Evolutionary conservation across 139 green algal genomes (phyloP), one percentile per base, ranked within the genome.

Genomic region (Volvox reticuliferus): DNA sequence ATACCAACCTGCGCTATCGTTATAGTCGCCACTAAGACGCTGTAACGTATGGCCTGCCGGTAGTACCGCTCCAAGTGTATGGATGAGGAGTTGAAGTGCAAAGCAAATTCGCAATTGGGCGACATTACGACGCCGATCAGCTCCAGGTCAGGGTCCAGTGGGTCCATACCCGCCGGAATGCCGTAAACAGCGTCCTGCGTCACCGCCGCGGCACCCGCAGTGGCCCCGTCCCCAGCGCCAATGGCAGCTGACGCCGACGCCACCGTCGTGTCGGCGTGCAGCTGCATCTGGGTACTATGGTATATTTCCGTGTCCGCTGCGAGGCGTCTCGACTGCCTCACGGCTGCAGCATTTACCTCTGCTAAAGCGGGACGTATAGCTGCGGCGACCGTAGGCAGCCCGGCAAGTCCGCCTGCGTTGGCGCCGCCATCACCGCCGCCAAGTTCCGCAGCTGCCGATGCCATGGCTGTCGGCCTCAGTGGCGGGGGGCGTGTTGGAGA

Each of bases 11-110:
- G 55, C 1, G n/a, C 55, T 55, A 96, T 95, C 13, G 93, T 93
- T 26, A 97, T 32, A 35, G 91, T 92, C 1, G 93, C 96, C 37
- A 97, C 88, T 90, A 98, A 94, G 32, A 97, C 88, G 17, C 95
- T 96, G 93, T 98, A 98, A 44, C 96, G 97, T 33, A 96, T 85
- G 19, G 94, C 96, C 92, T 98, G 98, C 68, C 92, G 92, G 65
- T 96, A 97, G 83, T 96, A 97, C 26, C 80, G 83, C 88, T 98
- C 95, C 91, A 97, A 76, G 69, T 96, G 93, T 13, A 96, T 88
- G 6, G 91, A 94, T 1, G 80, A 88, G 17, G 93, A 92, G 44
- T 94, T 95, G 37, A 98, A 75, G 20, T 89, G 24, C 32, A 98
- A 78, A 32, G 55, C 21, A 14, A 96, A 71, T 28, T 91, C 93